A percentile compares a stretch with the other conserved stretches of the same genome.
Conservation (phyloP, 768 basidiomycete species). For the Calvatia gigantea region DNA sequence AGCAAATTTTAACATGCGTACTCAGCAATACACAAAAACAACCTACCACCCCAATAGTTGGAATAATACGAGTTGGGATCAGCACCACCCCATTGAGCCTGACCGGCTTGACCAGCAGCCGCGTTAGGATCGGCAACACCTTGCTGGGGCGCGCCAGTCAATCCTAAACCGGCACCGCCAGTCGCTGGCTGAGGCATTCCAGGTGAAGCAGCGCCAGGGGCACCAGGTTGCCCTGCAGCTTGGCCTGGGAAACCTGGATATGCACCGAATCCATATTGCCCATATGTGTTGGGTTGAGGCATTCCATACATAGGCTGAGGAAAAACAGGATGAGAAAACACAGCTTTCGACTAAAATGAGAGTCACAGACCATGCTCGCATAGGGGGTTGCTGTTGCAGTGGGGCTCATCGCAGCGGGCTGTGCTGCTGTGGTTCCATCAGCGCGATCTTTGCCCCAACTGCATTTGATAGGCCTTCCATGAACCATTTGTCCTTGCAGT, state of each 20-base stretch:
- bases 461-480: conserved; percentile 96
- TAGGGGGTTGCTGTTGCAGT: conserved; percentile 63
- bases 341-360: neutral
- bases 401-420: conserved; percentile 53
- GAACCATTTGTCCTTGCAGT: conserved; percentile 94
- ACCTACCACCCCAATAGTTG: conserved; percentile 82
- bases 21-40: neutral
- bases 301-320: conserved; percentile 84
- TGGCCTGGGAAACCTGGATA: conserved; percentile 71
- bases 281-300: conserved; percentile 78
- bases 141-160: conserved; percentile 54
- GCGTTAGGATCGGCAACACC: conserved; percentile 52
- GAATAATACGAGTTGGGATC: conserved; percentile 76
- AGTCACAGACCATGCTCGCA: conserved; percentile 67
- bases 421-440: conserved; percentile 59
- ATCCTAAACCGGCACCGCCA: conserved; percentile 52
- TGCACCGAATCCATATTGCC: conserved; percentile 73
- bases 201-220: conserved; percentile 47
- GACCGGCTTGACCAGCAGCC: conserved; percentile 54
- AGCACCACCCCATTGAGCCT: conserved; percentile 74
- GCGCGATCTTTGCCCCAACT: conserved; percentile 98
- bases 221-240: conserved; percentile 43
- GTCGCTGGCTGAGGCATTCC: conserved; percentile 57
- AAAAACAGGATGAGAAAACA: conserved; percentile 10
- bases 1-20: conserved; percentile 13